A percentile compares a stretch with the other conserved stretches of the same genome.
phyloP scores from a whole-genome alignment of 208 protist genomes.

The Angomonas ambiguus region DNA sequence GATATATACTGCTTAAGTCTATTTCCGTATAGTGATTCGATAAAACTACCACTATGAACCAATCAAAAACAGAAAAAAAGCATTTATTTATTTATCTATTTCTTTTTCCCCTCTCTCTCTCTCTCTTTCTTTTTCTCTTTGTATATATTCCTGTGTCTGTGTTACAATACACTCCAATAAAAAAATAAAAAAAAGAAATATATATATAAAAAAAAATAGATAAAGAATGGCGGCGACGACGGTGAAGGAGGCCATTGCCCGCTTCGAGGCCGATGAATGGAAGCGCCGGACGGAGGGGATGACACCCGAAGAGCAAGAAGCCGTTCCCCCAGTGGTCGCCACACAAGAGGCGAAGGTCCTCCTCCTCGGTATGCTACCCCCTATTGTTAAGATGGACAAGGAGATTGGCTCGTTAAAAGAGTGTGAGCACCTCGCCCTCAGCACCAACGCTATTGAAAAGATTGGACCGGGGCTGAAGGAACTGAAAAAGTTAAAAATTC shows the following conservation, averaged over 20 bases:
- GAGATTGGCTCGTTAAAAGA: constrained; percentile 81
- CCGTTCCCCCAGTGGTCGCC: constrained; percentile 62
- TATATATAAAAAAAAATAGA: background rate
- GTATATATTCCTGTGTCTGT: constrained; percentile 7
- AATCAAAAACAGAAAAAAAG: constrained; percentile 7
- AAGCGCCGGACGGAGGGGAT: constrained; percentile 27
- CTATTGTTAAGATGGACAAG: constrained; percentile 94
- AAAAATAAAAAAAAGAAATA: constrained; percentile 2
- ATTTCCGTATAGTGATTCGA: background rate
- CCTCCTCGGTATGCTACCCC: constrained; percentile 88
- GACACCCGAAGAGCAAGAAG: constrained; percentile 49
- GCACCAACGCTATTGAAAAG: constrained; percentile 94
- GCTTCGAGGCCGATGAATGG: constrained; percentile 77
- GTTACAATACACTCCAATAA: background rate
- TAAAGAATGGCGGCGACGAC: constrained; percentile 21
- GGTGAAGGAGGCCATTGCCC: constrained; percentile 77
- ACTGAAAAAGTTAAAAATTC: constrained; percentile 88
- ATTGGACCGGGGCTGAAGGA: constrained; percentile 90
- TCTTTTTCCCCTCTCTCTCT: background rate
- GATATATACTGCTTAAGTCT: background rate
- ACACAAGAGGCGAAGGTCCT: constrained; percentile 75
- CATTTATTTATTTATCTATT: background rate
- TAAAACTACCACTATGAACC: background rate
- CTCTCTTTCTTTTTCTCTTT: constrained; percentile 3
- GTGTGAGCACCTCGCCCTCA: constrained; percentile 89